These are phyloP conservation scores for Pythium sukuiense DNA, from an alignment of 352 stramenopile species.

Conservation along the genomic window DNA sequence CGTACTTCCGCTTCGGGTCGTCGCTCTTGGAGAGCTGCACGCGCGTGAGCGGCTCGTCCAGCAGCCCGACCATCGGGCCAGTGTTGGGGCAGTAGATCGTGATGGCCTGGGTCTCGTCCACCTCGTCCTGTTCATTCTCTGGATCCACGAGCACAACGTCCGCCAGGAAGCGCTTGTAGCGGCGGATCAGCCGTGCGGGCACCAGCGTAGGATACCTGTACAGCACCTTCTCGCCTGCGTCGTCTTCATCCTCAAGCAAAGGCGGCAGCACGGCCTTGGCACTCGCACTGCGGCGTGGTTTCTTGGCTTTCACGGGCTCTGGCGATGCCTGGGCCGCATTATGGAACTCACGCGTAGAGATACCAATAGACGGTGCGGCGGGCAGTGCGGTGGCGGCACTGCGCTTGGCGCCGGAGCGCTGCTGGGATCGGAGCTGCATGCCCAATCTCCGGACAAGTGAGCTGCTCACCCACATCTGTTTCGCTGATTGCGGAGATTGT, in stretches of 20 bases:
- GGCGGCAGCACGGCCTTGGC: constrained; percentile 4
- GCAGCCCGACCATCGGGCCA: constrained; percentile 73
- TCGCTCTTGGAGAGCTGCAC: constrained; percentile 80
- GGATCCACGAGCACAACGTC: constrained; percentile 59
- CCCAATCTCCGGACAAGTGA: constrained; percentile 6
- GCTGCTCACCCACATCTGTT: constrained; percentile 2
- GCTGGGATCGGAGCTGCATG: constrained; percentile 45
- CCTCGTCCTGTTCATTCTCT: constrained; percentile 17
- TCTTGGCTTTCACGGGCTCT: constrained; percentile 31
- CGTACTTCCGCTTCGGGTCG: constrained; percentile 80
- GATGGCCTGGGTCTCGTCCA: constrained; percentile 34
- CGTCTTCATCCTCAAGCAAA: constrained; percentile 1
- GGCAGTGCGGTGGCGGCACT: constrained; percentile 1
- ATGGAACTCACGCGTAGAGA: background rate
- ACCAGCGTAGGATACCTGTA: constrained; percentile 57
- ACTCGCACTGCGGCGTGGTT: constrained; percentile 17
- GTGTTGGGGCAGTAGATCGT: constrained; percentile 88
- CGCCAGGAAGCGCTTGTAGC: constrained; percentile 85
- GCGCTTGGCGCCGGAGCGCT: background rate
- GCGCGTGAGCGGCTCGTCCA: constrained; percentile 61
- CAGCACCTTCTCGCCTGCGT: constrained; percentile 35
- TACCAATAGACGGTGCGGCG: background rate
- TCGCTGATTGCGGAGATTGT: background rate
- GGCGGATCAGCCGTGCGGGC: constrained; percentile 51
- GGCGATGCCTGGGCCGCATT: constrained; percentile 10